Conservation (phyloP, 768 basidiomycete species). For the Cubamyces lactineus region DNA sequence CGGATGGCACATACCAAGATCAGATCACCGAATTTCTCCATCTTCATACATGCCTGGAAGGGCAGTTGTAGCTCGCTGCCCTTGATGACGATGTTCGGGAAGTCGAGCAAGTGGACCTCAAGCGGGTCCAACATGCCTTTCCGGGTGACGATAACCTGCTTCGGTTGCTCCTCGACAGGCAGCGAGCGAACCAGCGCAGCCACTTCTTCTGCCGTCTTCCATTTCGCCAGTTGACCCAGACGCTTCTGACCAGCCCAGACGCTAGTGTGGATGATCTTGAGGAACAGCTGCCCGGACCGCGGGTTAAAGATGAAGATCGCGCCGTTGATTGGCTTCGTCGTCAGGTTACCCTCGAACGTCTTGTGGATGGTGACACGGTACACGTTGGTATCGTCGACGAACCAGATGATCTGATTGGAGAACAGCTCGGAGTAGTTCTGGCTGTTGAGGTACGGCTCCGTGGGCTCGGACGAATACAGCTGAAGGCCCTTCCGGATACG, state of each 20-base stretch:
- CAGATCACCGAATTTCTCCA: conserved; percentile 99
- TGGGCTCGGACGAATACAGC: conserved; percentile 98
- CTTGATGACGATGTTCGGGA: conserved; percentile 99
- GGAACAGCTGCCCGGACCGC: conserved; percentile 94
- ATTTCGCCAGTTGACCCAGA: conserved; percentile 98
- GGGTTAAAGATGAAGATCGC: conserved; percentile 99
- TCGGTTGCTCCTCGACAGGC: conserved; percentile 99
- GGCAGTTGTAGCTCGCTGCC: conserved; percentile 97
- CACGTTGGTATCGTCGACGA: conserved; percentile 99
- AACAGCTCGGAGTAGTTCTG: conserved; percentile 97
- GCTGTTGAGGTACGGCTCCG: conserved; percentile 98
- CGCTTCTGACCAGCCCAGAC: conserved; percentile 99
- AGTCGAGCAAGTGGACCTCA: conserved; percentile 98
- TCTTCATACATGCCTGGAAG: conserved; percentile 99
- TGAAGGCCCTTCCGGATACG: conserved; percentile 99
- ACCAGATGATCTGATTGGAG: conserved; percentile 99
- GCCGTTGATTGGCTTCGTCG: conserved; percentile 98
- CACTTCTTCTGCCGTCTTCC: conserved; percentile 99
- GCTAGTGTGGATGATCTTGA: conserved; percentile 99
- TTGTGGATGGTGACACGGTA: conserved; percentile 99
- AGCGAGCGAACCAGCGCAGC: conserved; percentile 95
- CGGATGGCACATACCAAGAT: conserved; percentile 61
- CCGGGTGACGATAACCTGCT: conserved; percentile 98
- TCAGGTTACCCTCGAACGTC: conserved; percentile 99
- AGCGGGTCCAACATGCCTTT: conserved; percentile 99